Conservation (phyloP, 2,329 filamentous ascomycete genomes). For the Colletotrichum aenigma region DNA sequence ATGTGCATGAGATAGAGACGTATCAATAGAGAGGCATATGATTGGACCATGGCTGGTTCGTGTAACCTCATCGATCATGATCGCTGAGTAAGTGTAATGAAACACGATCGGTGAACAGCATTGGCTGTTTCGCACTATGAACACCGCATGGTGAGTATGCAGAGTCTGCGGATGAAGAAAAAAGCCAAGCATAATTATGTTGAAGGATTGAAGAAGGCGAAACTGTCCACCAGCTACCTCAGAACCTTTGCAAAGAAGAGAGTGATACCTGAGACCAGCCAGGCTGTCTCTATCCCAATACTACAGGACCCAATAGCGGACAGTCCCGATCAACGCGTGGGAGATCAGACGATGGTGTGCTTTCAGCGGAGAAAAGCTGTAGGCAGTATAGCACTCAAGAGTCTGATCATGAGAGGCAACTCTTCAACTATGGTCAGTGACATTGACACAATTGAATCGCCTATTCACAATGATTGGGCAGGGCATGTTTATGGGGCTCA, state of each 20-base stretch:
- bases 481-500: background rate
- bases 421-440: background rate
- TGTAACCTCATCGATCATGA: background rate
- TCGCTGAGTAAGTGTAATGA: background rate
- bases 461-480: background rate
- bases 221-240: rapidly evolving
- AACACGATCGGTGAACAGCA: background rate
- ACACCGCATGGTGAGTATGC: background rate
- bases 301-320: background rate
- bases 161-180: background rate
- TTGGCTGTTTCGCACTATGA: background rate
- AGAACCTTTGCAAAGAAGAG: background rate
- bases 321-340: background rate
- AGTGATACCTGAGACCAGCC: rapidly evolving
- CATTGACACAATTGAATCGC: background rate
- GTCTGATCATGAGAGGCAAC: background rate
- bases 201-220: background rate
- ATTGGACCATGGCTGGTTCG: background rate
- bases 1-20: background rate
- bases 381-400: background rate
- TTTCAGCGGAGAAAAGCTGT: background rate
- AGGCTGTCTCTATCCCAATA: background rate
- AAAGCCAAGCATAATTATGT: background rate
- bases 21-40: rapidly evolving
- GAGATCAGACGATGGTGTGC: background rate